A percentile compares a stretch with the other conserved stretches of the same genome.
Conservation (phyloP, 2,329 filamentous ascomycete genomes). For the Aspergillus sp. region DNA sequence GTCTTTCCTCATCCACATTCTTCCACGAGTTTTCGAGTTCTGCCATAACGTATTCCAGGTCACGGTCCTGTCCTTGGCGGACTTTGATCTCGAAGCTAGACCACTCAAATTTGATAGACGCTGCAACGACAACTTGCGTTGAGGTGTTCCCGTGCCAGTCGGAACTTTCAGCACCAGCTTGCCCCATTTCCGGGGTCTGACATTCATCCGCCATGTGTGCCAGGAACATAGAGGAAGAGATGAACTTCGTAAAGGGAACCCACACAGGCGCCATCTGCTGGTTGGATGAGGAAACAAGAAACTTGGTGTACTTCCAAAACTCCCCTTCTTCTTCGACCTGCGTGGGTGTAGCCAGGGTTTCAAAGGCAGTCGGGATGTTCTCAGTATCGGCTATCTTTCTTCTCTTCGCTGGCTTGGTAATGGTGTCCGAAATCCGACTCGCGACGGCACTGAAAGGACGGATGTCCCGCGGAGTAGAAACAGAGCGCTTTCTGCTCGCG, state of each 20-base stretch:
- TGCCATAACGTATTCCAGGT: constrained; percentile 12
- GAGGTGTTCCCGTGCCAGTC: not conserved
- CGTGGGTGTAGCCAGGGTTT: too few relatives aligned
- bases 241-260: constrained; percentile 13
- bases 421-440: too few relatives aligned
- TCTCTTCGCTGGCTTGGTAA: too few relatives aligned
- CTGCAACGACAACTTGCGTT: constrained; percentile 9
- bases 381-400: too few relatives aligned
- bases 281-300: constrained; percentile 14
- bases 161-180: constrained; percentile 8
- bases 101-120: constrained; percentile 21
- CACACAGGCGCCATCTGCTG: constrained; percentile 17
- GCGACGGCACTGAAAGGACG: too few relatives aligned
- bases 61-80: constrained; percentile 15
- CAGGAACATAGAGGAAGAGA: constrained; percentile 14
- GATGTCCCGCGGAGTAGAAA: too few relatives aligned
- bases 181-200: constrained; percentile 7
- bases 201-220: constrained; percentile 14
- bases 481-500: too few relatives aligned
- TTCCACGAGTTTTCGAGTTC: constrained; percentile 16
- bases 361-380: too few relatives aligned
- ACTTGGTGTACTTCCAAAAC: constrained; percentile 7
- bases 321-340: too few relatives aligned
- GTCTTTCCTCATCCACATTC: not conserved
- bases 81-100: constrained; percentile 17